Evolutionary conservation across 805 yeast species (phyloP), one percentile per base, ranked within the genome.

Genomic region (Saccharomycopsis javanensis): DNA sequence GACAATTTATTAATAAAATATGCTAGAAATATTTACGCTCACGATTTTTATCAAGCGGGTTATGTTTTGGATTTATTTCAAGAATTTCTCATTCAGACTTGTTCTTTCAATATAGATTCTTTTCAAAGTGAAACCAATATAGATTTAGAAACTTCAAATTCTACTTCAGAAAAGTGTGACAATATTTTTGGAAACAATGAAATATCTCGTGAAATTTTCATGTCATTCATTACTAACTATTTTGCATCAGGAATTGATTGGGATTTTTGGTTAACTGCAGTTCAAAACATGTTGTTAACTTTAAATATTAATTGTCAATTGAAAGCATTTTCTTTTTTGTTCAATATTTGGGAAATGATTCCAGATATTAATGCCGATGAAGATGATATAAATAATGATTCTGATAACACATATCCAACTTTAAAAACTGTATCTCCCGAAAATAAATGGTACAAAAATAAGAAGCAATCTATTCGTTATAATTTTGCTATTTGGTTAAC

Each of bases 181-280:
- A 15, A 23, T 8, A 31, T 28, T 50, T 50, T 28, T 50, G 38
- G 11, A 16, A 35, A 51, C 18, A 33, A 10, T 23, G 33, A 25
- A 15, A 25, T 25, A 35, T 34, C 30, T n/a, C 28, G 31, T 28
- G 23, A 25, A 11, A 34, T n/a, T 4, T 45, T 31, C 3, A 31
- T 23, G 13, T 30, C 31, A 13, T 31, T 46, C 10, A 57, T 30
- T 46, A 63, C n/a, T 31, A 61, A 13, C 61, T 62, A 52, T 11
- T 57, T 54, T 42, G 37, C 53, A 16, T 50, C 60, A 8, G 54
- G 55, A 7, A 69, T 87, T 25, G 79, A 85, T 70, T 88, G 96
- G 94, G 71, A 73, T 54, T 88, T 89, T 65, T 88, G 96, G 96
- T 67, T 85, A 5, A 73, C 75, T 55, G 83, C 86, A 15, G 68